Percentiles rank a stretch among this genome's conserved stretches.
Conservation (phyloP, 2,329 filamentous ascomycete genomes). For the Epichloe typhina region DNA sequence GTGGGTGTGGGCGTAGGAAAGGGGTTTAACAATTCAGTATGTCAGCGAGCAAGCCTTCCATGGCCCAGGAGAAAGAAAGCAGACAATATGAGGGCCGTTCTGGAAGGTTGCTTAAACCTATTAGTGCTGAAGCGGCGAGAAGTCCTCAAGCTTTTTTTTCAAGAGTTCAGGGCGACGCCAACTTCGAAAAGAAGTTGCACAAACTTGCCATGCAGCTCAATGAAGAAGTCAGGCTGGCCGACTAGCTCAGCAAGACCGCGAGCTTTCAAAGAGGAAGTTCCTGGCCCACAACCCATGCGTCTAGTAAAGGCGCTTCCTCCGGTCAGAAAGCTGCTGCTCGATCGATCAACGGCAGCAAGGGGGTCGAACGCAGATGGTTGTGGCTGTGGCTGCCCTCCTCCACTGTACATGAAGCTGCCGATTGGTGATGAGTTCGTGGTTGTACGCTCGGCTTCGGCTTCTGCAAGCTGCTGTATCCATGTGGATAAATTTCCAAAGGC, state of each 20-base stretch:
- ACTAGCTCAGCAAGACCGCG: constrained; percentile 53
- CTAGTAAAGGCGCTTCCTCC: constrained; percentile 43
- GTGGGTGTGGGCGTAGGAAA: too few relatives aligned
- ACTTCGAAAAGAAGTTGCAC: constrained; percentile 49
- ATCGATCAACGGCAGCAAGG: constrained; percentile 22
- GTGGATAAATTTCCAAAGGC: constrained; percentile 51
- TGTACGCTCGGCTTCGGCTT: constrained; percentile 46
- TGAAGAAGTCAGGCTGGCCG: constrained; percentile 54
- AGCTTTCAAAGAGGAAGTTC: constrained; percentile 41
- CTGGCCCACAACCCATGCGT: constrained; percentile 43
- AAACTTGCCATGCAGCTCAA: constrained; percentile 51
- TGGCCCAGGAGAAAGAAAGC: too few relatives aligned
- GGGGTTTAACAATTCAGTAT: too few relatives aligned
- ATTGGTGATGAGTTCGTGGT: constrained; percentile 30
- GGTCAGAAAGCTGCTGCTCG: constrained; percentile 42
- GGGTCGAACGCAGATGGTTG: constrained; percentile 16
- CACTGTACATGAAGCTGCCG: constrained; percentile 26
- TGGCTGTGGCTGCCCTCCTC: constrained; percentile 18
- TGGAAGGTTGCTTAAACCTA: too few relatives aligned
- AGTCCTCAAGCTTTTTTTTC: constrained; percentile 2
- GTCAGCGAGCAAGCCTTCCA: too few relatives aligned
- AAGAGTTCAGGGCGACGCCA: constrained; percentile 39
- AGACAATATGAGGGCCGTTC: too few relatives aligned
- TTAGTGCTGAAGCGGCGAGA: too few relatives aligned
- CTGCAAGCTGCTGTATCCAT: constrained; percentile 54